Conservation (phyloP, 2,329 filamentous ascomycete genomes). For the Pestalotiopsis fici region DNA sequence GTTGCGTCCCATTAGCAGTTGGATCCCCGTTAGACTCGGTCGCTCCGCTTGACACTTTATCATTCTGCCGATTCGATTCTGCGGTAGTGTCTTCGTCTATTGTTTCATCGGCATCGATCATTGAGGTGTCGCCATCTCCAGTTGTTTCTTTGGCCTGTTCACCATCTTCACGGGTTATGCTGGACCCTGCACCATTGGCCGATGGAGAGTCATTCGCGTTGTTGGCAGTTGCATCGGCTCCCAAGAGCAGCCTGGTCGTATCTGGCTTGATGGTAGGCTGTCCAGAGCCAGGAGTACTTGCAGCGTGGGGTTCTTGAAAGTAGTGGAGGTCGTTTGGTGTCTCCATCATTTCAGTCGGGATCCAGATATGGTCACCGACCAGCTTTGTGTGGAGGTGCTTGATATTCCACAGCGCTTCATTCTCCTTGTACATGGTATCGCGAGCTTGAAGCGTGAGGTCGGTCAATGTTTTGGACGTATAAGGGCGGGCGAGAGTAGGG, state of each 20-base stretch:
- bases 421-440: conserved; percentile 74
- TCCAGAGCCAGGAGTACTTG: conserved; percentile 15
- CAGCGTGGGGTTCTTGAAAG: conserved; percentile 47
- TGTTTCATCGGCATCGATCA: conserved; percentile 31
- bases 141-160: conserved; percentile 12
- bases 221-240: conserved; percentile 17
- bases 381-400: conserved; percentile 74
- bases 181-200: conserved; percentile 21
- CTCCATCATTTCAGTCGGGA: conserved; percentile 60
- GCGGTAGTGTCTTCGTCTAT: conserved; percentile 16
- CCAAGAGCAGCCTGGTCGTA: conserved; percentile 17
- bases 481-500: conserved; percentile 73
- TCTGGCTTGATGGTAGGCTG: conserved; percentile 22
- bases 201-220: conserved; percentile 18
- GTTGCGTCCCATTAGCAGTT: neutral
- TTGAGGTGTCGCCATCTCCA: conserved; percentile 19
- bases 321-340: conserved; percentile 56
- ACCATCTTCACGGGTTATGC: conserved; percentile 10
- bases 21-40: neutral
- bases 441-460: conserved; percentile 70
- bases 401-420: conserved; percentile 70
- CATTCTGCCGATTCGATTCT: neutral
- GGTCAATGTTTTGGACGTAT: conserved; percentile 71
- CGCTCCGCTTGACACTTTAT: neutral
- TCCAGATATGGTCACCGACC: conserved; percentile 73